Evolutionary conservation across 2,329 filamentous ascomycete genomes (phyloP).

Genomic region (Clarireedia homoeocarpa): DNA sequence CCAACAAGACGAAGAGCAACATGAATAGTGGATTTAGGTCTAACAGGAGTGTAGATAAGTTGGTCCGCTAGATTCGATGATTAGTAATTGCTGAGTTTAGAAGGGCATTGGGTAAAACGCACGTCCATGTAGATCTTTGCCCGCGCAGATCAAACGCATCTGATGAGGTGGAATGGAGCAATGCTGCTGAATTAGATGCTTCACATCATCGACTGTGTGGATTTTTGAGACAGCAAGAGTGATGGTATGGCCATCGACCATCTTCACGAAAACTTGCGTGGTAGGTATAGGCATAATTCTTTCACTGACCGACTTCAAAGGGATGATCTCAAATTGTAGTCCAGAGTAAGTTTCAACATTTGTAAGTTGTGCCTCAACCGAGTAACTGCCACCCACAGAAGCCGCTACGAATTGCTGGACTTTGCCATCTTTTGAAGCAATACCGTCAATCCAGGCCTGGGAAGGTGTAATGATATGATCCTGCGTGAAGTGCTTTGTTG

Average conservation of each 20-base stretch:
- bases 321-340: conserved; percentile 5
- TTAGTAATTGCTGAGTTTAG: not conserved
- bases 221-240: conserved; percentile 34
- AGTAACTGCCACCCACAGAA: conserved; percentile 3
- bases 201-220: not conserved
- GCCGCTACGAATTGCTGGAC: conserved; percentile 12
- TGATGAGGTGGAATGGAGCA: not conserved
- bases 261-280: conserved; percentile 66
- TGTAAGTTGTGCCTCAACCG: conserved; percentile 9
- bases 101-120: not conserved
- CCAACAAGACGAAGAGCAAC: not conserved
- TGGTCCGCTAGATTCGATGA: too few relatives aligned
- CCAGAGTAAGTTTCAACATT: conserved; percentile 1
- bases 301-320: not conserved
- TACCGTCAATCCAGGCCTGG: conserved; percentile 14
- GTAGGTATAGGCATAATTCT: not conserved
- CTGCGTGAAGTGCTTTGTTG: conserved; percentile 25
- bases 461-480: conserved; percentile 30
- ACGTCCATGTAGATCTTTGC: not conserved
- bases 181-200: not conserved
- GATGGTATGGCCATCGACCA: conserved; percentile 58
- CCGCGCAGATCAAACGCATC: not conserved
- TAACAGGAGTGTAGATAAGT: too few relatives aligned
- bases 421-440: conserved; percentile 10
- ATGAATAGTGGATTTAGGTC: not conserved